A percentile compares a stretch with the other conserved stretches of the same genome.
Conservation (phyloP, 192 early-diverging fungal genomes). For the Tieghemiomyces parasiticus region DNA sequence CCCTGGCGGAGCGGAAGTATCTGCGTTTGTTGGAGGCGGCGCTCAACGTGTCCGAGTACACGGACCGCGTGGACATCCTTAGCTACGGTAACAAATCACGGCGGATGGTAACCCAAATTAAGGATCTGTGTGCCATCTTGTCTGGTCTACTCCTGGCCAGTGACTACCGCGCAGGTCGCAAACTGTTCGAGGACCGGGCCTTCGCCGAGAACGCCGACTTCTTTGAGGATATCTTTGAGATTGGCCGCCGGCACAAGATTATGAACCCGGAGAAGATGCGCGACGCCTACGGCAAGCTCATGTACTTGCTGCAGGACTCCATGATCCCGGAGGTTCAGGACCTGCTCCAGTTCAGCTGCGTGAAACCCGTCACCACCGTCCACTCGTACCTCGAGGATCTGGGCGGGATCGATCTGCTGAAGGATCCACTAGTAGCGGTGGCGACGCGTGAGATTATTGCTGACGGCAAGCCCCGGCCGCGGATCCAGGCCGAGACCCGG, state of each 20-base stretch:
- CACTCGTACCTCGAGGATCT: conserved; percentile 53
- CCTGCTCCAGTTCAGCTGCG: conserved; percentile 64
- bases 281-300: conserved; percentile 86
- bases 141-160: conserved; percentile 75
- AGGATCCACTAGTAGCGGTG: conserved; percentile 62
- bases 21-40: conserved; percentile 90
- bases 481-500: conserved; percentile 73
- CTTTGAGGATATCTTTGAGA: conserved; percentile 54
- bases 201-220: conserved; percentile 66
- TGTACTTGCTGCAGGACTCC: conserved; percentile 80
- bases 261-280: conserved; percentile 98
- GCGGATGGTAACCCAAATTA: conserved; percentile 87
- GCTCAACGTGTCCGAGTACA: conserved; percentile 81
- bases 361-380: conserved; percentile 84
- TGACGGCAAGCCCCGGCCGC: conserved; percentile 41
- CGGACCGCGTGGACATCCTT: conserved; percentile 68
- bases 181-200: conserved; percentile 48
- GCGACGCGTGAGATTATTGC: conserved; percentile 49
- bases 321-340: conserved; percentile 54
- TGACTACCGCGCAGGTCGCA: conserved; percentile 71
- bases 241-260: conserved; percentile 69
- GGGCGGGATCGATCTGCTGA: conserved; percentile 46
- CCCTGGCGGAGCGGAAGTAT: conserved; percentile 79
- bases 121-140: conserved; percentile 89
- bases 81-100: conserved; percentile 68